These are phyloP conservation scores for Colletotrichum tabaci DNA, from an alignment of 2,329 filamentous ascomycete genomes.

Conservation along the genomic window DNA sequence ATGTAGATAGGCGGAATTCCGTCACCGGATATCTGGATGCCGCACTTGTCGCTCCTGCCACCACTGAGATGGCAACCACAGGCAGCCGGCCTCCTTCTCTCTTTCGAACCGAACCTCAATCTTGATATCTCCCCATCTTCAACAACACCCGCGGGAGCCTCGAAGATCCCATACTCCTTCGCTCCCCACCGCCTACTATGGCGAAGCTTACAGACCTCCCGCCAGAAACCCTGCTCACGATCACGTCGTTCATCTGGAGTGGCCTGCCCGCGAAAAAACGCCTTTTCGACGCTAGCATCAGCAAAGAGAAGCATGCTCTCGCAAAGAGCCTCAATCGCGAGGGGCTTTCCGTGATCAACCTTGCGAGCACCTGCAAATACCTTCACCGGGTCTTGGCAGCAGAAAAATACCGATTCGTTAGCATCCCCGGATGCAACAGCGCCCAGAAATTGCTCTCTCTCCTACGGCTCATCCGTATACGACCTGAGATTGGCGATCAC, in stretches of 20 bases:
- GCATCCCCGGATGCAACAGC: neutral
- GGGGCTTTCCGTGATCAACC: neutral
- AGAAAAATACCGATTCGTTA: neutral
- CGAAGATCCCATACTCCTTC: neutral
- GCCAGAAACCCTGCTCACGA: neutral
- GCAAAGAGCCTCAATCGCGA: neutral
- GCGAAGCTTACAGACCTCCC: neutral
- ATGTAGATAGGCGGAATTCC: too few species aligned
- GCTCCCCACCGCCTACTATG: neutral
- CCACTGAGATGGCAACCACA: neutral
- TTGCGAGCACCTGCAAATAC: neutral
- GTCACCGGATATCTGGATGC: neutral
- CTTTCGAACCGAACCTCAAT: neutral
- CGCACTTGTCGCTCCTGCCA: neutral
- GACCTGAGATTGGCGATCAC: neutral
- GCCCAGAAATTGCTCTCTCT: neutral
- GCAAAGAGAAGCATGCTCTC: neutral
- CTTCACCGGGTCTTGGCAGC: neutral
- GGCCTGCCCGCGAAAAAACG: neutral
- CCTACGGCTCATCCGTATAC: neutral
- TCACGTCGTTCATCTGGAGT: neutral
- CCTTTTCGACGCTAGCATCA: neutral
- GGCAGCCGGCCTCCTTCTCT: neutral
- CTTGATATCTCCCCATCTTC: neutral
- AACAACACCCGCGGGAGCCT: too few species aligned